Evolutionary conservation across 1,284 basidiomycete genomes (phyloP).

Genomic region (Ustilago shanxiensis): DNA sequence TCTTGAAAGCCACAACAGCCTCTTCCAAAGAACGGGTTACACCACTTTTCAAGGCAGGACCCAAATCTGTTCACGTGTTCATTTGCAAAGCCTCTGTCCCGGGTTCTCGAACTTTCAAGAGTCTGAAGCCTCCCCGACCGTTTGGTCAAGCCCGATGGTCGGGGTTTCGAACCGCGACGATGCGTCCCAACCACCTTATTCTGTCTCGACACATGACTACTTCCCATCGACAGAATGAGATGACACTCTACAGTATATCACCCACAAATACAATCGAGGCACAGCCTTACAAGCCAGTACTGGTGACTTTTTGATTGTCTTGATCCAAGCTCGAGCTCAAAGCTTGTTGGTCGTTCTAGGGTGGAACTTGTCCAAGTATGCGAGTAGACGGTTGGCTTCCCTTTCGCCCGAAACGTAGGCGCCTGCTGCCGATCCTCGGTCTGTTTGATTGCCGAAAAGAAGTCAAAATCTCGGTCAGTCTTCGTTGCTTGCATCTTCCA

Average conservation of each 20-base stretch:
- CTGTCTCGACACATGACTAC: neutral
- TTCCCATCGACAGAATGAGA: neutral
- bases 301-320: neutral
- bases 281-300: neutral
- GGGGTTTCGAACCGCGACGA: neutral
- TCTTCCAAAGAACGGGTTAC: neutral
- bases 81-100: neutral
- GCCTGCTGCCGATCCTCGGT: slow-evolving; percentile 72
- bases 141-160: neutral
- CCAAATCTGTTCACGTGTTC: neutral
- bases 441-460: slow-evolving; percentile 3
- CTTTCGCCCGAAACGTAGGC: slow-evolving; percentile 72
- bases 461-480: neutral
- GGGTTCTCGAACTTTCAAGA: neutral
- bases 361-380: slow-evolving; percentile 45
- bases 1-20: neutral
- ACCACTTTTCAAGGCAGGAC: neutral
- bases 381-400: slow-evolving; percentile 68
- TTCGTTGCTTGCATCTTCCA: neutral
- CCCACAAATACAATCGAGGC: neutral
- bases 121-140: neutral
- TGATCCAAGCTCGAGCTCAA: slow-evolving; percentile 5
- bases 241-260: neutral
- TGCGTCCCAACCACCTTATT: neutral
- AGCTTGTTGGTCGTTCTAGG: slow-evolving; percentile 37